Percentiles rank a stretch among this genome's conserved stretches.
These are phyloP conservation scores for Claviceps monticola DNA, from an alignment of 2,329 filamentous ascomycete species.

Conservation along the genomic window DNA sequence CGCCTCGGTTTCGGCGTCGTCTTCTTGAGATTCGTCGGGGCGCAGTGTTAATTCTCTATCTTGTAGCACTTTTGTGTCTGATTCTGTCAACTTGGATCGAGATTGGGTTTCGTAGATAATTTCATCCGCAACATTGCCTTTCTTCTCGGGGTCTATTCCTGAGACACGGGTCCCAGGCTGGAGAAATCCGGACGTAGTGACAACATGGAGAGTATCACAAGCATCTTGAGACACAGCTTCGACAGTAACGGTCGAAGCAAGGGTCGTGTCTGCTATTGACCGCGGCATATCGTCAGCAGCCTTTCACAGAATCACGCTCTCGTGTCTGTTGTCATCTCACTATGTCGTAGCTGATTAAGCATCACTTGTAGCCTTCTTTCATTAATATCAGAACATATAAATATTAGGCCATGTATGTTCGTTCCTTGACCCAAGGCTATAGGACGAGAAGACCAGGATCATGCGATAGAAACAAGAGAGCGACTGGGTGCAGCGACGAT, in stretches of 20 bases:
- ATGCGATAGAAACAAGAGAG: background rate
- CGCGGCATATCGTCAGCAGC: background rate
- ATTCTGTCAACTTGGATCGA: constrained; percentile 12
- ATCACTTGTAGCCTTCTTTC: background rate
- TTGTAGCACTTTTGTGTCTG: constrained; percentile 32
- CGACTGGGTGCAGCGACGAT: background rate
- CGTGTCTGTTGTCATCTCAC: background rate
- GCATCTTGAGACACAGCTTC: background rate
- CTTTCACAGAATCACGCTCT: background rate
- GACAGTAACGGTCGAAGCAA: background rate
- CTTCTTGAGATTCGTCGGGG: background rate
- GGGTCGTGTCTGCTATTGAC: background rate
- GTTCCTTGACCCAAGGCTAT: no score
- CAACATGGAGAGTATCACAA: background rate
- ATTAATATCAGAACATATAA: background rate
- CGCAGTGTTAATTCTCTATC: background rate
- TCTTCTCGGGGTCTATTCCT: background rate
- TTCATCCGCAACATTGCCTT: background rate
- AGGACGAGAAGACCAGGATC: no score
- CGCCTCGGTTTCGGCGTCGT: background rate
- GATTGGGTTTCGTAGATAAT: background rate
- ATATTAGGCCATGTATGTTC: background rate
- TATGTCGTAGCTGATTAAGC: background rate
- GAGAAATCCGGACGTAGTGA: no score
- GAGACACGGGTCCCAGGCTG: background rate